phyloP scores from a whole-genome alignment of 257 asterid genomes.

The Plantago ovata region DNA sequence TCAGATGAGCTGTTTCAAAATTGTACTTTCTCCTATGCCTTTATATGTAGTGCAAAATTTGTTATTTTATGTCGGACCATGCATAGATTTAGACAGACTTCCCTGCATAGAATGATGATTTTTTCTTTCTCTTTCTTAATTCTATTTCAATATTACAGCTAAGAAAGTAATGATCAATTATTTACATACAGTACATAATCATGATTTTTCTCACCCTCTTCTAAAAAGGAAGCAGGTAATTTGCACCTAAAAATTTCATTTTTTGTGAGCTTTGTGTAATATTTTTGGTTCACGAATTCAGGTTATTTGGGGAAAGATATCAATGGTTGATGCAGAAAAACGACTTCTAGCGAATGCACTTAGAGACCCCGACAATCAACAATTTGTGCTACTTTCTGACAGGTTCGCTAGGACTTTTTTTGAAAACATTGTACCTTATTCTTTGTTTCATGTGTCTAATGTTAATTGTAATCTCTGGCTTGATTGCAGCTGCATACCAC shows the following conservation, averaged over 20 bases:
- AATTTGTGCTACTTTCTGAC: slow-evolving; percentile 90
- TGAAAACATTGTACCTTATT: slow-evolving; percentile 19
- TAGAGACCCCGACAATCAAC: slow-evolving; percentile 78
- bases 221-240: neutral
- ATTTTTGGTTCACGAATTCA: slow-evolving; percentile 19
- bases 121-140: too few relatives aligned
- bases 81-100: too few relatives aligned
- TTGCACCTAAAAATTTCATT: neutral
- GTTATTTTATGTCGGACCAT: neutral
- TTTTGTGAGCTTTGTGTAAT: slow-evolving; percentile 10
- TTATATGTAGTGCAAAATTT: neutral
- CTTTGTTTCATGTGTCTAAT: slow-evolving; percentile 12
- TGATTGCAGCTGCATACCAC: slow-evolving; percentile 88
- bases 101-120: neutral
- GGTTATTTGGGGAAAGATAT: slow-evolving; percentile 74
- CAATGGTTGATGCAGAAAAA: slow-evolving; percentile 99
- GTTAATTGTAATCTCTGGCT: slow-evolving; percentile 28
- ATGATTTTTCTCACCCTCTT: neutral
- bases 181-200: too few relatives aligned
- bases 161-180: too few relatives aligned
- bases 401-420: too few relatives aligned
- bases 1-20: slow-evolving; percentile 6
- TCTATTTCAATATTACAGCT: too few relatives aligned
- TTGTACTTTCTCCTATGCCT: neutral
- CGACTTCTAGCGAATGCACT: slow-evolving; percentile 89